phyloP scores from a whole-genome alignment of 228 moss, liverwort and hornwort species.

The Sphagnum magellanicum region DNA sequence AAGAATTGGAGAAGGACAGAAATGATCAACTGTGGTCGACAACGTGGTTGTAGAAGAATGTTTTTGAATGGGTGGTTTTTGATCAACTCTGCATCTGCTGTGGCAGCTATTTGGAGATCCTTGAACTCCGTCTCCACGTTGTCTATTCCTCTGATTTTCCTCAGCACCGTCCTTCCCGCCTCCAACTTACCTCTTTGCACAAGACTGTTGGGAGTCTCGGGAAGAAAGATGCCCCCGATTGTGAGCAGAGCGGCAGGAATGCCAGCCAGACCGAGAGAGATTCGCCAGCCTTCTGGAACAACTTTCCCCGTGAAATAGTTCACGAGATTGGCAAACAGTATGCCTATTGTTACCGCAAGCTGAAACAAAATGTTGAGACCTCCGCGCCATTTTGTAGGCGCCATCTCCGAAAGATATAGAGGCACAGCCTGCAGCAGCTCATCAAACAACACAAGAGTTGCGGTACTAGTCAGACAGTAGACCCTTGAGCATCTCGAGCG shows the following conservation, averaged over 20 bases:
- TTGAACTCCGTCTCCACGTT: slow-evolving; percentile 38
- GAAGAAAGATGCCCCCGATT: slow-evolving; percentile 31
- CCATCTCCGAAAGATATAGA: slow-evolving; percentile 54
- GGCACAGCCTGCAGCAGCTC: slow-evolving; percentile 30
- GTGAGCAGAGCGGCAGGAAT: slow-evolving; percentile 36
- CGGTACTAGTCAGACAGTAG: too few relatives aligned
- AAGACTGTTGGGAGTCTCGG: slow-evolving; percentile 45
- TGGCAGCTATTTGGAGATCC: slow-evolving; percentile 27
- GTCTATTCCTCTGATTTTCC: slow-evolving; percentile 32
- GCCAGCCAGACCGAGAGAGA: slow-evolving; percentile 34
- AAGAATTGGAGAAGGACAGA: slow-evolving; percentile 1
- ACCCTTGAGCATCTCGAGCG: too few relatives aligned
- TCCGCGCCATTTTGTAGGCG: slow-evolving; percentile 49
- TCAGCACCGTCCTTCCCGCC: slow-evolving; percentile 19
- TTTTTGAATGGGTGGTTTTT: too few relatives aligned
- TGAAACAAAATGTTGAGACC: slow-evolving; percentile 56
- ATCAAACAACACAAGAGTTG: too few relatives aligned
- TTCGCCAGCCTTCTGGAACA: slow-evolving; percentile 32
- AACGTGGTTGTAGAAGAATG: neutral
- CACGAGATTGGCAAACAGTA: slow-evolving; percentile 43
- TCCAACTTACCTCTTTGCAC: slow-evolving; percentile 39
- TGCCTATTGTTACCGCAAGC: slow-evolving; percentile 47
- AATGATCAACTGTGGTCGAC: slow-evolving; percentile 1
- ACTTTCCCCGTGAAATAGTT: slow-evolving; percentile 41
- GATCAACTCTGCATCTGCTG: slow-evolving; percentile 14